Evolutionary conservation across 805 yeast species (phyloP), one percentile per base, ranked within the genome.

Genomic region (Wickerhamiella nectarea): DNA sequence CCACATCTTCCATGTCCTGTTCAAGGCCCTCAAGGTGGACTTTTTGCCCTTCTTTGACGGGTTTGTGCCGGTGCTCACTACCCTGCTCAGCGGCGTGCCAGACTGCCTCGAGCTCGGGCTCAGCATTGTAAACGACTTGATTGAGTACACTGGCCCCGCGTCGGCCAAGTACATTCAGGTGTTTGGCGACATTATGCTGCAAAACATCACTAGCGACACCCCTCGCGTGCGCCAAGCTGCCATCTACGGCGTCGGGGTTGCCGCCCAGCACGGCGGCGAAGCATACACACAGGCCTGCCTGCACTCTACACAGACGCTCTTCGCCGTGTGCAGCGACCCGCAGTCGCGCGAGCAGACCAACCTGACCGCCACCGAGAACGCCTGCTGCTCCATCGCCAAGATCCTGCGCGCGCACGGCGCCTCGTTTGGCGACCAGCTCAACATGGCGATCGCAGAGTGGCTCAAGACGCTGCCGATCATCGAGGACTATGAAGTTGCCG

Each of bases 321-420:
- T 80, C 55, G 77, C 77, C 52, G 73, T 85, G 63, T 72, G 80
- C 15, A 68, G 75, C 33, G 75, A 76, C 19, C 86, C 94, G 6
- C 93, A 84, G 51, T 79, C 94, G 2, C 76, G 82, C 49, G 74
- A 77, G n/a, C 93, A 83, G 35, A 95, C 82, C 46, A 85, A 85
- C 55, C 62, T 82, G 34, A 72, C 72, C 45, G 93, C 96, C 4
- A 86, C 96, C 1, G 98, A 91, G 61, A 81, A 80, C 56, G 79
- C 85, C 10, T 69, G 79, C 46, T 73, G 83, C 3, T 75, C 96
- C 1, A 78, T 91, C 50, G 89, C 96, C 28, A 84, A 84, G 59
- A 74, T 89, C 8, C 69, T 87, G 48, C 81, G 78, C 49, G 63
- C 75, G 12, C 77, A 70, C 53, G 77, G 79, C n/a, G 48, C 65